Conservation (phyloP, 345 rosid species). For the Kernera saxatilis region DNA sequence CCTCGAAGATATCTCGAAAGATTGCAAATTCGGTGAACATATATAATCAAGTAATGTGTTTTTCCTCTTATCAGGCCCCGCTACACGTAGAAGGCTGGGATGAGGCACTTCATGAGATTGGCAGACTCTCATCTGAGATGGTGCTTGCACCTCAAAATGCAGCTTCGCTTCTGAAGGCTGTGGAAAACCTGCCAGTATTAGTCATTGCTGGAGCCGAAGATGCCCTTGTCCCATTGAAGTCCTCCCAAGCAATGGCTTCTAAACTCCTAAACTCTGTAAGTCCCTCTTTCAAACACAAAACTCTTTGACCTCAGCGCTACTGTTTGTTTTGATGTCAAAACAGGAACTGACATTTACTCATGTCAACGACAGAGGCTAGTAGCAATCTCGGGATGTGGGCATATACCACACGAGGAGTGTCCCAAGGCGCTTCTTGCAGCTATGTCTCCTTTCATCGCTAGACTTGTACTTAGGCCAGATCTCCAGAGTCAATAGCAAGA, state of each 20-base stretch:
- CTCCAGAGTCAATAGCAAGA: slow-evolving; percentile 41
- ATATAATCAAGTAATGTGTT: background rate
- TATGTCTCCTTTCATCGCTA: slow-evolving; percentile 61
- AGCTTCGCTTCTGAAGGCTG: slow-evolving; percentile 46
- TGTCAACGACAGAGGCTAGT: slow-evolving; percentile 62
- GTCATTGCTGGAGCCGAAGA: slow-evolving; percentile 80
- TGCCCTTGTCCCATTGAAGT: slow-evolving; percentile 65
- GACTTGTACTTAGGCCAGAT: slow-evolving; percentile 46
- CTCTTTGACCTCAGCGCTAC: background rate
- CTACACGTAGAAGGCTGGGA: slow-evolving; percentile 81
- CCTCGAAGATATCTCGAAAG: background rate
- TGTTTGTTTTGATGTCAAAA: background rate
- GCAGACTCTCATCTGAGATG: slow-evolving; percentile 68
- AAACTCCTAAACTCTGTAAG: slow-evolving; percentile 85
- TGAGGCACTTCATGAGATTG: slow-evolving; percentile 80
- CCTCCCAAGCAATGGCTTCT: slow-evolving; percentile 67
- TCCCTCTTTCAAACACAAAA: background rate
- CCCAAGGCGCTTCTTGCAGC: slow-evolving; percentile 82
- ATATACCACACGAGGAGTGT: slow-evolving; percentile 90
- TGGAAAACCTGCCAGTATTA: slow-evolving; percentile 58
- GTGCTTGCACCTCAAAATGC: slow-evolving; percentile 55
- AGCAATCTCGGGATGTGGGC: slow-evolving; percentile 83
- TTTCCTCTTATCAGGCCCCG: slow-evolving; percentile 48
- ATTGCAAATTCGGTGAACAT: background rate
- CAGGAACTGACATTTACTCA: background rate